Conservation (phyloP, 805 yeast genomes). For the Maudiozyma barnettii region DNA sequence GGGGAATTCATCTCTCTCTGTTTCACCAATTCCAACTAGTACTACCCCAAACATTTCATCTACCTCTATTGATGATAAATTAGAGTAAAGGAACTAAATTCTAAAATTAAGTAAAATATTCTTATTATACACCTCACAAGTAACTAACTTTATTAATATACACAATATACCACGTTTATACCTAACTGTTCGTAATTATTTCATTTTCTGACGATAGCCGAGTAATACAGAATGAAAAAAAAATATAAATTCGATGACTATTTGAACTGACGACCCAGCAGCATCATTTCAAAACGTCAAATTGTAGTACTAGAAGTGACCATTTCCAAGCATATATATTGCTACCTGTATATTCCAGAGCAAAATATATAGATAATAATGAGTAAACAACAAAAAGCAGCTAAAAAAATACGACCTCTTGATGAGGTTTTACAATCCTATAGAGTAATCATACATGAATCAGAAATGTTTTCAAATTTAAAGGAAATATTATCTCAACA, state of each 20-base stretch:
- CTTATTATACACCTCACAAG: too few relatives aligned
- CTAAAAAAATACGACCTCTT: neutral
- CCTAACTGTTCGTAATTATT: too few relatives aligned
- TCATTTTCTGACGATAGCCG: too few relatives aligned
- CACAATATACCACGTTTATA: too few relatives aligned
- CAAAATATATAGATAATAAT: neutral
- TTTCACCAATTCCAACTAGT: slow-evolving; percentile 6
- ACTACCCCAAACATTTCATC: slow-evolving; percentile 11
- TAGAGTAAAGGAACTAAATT: neutral
- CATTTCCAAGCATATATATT: too few relatives aligned
- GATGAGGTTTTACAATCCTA: slow-evolving; percentile 10
- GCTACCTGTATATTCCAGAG: neutral
- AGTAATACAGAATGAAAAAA: too few relatives aligned
- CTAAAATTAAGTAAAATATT: too few relatives aligned
- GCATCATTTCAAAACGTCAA: too few relatives aligned
- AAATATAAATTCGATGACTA: too few relatives aligned
- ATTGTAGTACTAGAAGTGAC: too few relatives aligned
- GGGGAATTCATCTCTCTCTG: slow-evolving; percentile 2
- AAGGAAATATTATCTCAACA: slow-evolving; percentile 10
- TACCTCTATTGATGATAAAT: slow-evolving; percentile 12
- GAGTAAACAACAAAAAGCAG: neutral
- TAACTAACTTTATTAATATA: too few relatives aligned
- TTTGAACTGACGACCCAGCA: too few relatives aligned
- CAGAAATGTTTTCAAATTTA: slow-evolving; percentile 26
- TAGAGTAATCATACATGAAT: slow-evolving; percentile 16